Conservation (phyloP, 2,329 filamentous ascomycete genomes). For the Fusarium sororula region DNA sequence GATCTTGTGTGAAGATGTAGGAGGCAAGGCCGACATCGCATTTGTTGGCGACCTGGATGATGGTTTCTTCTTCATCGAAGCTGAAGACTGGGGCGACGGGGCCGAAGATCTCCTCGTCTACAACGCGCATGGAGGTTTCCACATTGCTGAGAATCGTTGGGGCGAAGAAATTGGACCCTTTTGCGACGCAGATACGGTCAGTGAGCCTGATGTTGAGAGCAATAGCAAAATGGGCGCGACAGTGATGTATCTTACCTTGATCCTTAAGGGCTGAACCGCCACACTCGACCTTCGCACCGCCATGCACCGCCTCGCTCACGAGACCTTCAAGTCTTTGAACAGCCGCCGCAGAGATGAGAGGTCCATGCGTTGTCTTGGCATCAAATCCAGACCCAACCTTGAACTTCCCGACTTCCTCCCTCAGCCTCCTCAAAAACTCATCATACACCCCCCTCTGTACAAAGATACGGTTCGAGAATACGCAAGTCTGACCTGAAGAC, state of each 20-base stretch:
- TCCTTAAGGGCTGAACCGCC: neutral
- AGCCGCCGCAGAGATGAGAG: slow-evolving; percentile 53
- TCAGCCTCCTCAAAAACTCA: slow-evolving; percentile 70
- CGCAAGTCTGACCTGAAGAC: slow-evolving; percentile 88
- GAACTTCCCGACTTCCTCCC: slow-evolving; percentile 46
- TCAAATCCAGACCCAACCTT: slow-evolving; percentile 68
- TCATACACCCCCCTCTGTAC: slow-evolving; percentile 79
- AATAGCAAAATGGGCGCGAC: neutral
- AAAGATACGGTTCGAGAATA: slow-evolving; percentile 81
- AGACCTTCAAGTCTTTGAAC: neutral
- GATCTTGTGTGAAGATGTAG: slow-evolving; percentile 74
- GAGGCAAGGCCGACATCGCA: slow-evolving; percentile 71
- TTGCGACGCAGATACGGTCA: slow-evolving; percentile 43
- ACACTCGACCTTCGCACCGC: neutral
- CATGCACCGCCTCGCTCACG: neutral
- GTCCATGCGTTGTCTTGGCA: slow-evolving; percentile 74
- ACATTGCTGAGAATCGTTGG: slow-evolving; percentile 71
- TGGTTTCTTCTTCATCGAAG: slow-evolving; percentile 69
- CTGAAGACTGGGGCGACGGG: slow-evolving; percentile 70
- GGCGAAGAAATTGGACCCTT: slow-evolving; percentile 67
- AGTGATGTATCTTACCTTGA: neutral
- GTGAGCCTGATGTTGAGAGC: neutral
- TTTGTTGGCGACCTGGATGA: slow-evolving; percentile 60
- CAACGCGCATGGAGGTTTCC: slow-evolving; percentile 65
- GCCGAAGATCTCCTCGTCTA: slow-evolving; percentile 71